Evolutionary conservation across 2,329 filamentous ascomycete genomes (phyloP).

Genomic region (Alternaria alternata): DNA sequence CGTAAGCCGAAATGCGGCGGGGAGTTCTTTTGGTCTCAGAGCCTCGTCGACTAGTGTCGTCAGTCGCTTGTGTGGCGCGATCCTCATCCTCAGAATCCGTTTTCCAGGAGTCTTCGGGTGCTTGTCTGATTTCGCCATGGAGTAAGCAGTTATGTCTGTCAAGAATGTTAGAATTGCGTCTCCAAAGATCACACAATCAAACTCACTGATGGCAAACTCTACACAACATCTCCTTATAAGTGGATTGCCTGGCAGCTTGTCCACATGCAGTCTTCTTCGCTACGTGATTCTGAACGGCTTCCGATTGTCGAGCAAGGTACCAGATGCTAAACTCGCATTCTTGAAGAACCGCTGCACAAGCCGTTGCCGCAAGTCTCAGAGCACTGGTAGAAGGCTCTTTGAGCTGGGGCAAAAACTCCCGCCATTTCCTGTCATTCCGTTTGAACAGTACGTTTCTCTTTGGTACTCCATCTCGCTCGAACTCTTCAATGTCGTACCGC

Average conservation of each 20-base stretch:
- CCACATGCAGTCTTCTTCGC: constrained; percentile 10
- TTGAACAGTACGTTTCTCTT: constrained; percentile 30
- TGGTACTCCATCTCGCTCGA: constrained; percentile 17
- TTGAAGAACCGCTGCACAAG: constrained; percentile 49
- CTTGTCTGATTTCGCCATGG: constrained; percentile 53
- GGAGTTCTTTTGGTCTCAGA: constrained; percentile 1
- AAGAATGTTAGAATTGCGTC: constrained; percentile 5
- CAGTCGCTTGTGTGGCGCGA: constrained; percentile 7
- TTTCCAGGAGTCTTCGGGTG: constrained; percentile 22
- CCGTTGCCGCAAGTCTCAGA: constrained; percentile 44
- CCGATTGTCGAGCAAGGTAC: constrained; percentile 50
- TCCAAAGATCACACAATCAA: neutral
- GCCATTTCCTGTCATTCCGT: constrained; percentile 41
- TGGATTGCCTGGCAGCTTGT: constrained; percentile 14
- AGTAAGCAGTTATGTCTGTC: constrained; percentile 49
- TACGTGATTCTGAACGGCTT: constrained; percentile 19
- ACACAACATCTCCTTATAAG: constrained; percentile 35
- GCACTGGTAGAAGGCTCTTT: constrained; percentile 27
- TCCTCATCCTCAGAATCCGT: constrained; percentile 10
- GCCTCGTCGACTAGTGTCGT: constrained; percentile 5
- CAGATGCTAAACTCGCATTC: constrained; percentile 51
- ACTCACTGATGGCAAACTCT: constrained; percentile 46
- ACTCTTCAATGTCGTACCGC: constrained; percentile 33
- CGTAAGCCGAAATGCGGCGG: neutral
- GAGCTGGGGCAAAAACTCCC: constrained; percentile 40